Conservation (phyloP, 2,329 filamentous ascomycete species). For the Epicoccum sorghinum region DNA sequence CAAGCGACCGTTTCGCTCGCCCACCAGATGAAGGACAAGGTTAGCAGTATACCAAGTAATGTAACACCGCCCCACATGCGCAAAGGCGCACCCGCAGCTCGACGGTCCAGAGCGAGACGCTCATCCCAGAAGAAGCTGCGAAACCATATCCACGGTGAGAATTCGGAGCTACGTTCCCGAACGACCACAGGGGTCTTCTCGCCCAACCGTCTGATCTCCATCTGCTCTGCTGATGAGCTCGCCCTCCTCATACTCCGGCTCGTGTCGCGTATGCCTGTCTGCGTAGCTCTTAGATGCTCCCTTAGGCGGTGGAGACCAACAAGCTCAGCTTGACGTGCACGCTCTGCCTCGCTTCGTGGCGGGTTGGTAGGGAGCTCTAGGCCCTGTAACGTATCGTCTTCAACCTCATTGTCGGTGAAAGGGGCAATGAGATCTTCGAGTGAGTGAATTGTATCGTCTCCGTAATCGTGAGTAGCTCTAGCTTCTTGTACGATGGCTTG, state of each 20-base stretch:
- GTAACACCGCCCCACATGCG: constrained; percentile 44
- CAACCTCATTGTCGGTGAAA: constrained; percentile 27
- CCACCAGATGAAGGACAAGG: constrained; percentile 56
- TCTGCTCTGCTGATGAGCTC: constrained; percentile 48
- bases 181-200: constrained; percentile 13
- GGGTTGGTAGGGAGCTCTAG: constrained; percentile 33
- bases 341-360: constrained; percentile 50
- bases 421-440: constrained; percentile 53
- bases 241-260: constrained; percentile 51
- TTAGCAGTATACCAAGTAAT: constrained; percentile 47
- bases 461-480: constrained; percentile 43
- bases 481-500: constrained; percentile 51
- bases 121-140: constrained; percentile 38
- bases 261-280: constrained; percentile 52
- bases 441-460: constrained; percentile 56
- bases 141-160: constrained; percentile 30
- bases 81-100: constrained; percentile 13
- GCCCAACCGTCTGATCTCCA: constrained; percentile 24
- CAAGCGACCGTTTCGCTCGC: constrained; percentile 56
- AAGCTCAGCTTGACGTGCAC: constrained; percentile 50
- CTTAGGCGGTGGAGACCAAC: constrained; percentile 52
- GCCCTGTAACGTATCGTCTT: constrained; percentile 44
- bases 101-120: constrained; percentile 24
- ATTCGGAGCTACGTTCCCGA: constrained; percentile 8
- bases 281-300: constrained; percentile 47